Evolutionary conservation across 495 filamentous ascomycete genomes (phyloP), one percentile per base, ranked within the genome.

Genomic region (Beverwykella pulmonaria): DNA sequence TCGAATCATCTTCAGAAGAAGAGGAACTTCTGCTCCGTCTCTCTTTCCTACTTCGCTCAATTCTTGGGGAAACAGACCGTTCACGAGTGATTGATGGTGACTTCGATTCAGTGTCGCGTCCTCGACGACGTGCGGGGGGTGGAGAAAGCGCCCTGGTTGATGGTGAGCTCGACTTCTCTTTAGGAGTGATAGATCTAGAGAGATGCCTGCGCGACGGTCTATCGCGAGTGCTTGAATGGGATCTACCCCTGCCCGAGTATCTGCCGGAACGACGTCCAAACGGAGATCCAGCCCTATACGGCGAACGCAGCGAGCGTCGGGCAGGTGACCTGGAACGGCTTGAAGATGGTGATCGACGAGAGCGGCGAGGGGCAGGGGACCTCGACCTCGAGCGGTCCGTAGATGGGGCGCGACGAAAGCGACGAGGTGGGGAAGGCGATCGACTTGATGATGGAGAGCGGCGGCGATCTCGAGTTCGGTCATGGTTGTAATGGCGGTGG

Each of bases 111-210:
- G 52, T 30, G 30, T 53, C 30, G 10, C 48, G 30, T 8, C 52
- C 50, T 47, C 65, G 63, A 59, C 64, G 26, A 56, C 65, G 63
- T 49, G 74, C 69, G 0, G 73, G 73, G 32, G 79, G 76, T 39
- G 72, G 29, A 22, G 75, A 74, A 50, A 73, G 80, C 65, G 77
- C 73, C 84, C 86, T 87, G 78, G 81, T 79, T 72, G 80, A 82
- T 79, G 76, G 86, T 86, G 86, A 88, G 85, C 83, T 82, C 59
- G 82, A 82, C 74, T 80, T 81, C 67, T 68, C 25, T 57, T 53
- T 34, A n/a, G 71, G 65, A 39, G 75, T 71, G 39, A 61, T 56
- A 53, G 74, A 74, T 53, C 71, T 69, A 23, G 61, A 61, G 59
- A 39, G 12, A 22, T 52, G 41, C 27, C 26, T 54, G 23, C 39